Evolutionary conservation across 352 stramenopile genomes (phyloP).

Genomic region (Pythium oligandrum): DNA sequence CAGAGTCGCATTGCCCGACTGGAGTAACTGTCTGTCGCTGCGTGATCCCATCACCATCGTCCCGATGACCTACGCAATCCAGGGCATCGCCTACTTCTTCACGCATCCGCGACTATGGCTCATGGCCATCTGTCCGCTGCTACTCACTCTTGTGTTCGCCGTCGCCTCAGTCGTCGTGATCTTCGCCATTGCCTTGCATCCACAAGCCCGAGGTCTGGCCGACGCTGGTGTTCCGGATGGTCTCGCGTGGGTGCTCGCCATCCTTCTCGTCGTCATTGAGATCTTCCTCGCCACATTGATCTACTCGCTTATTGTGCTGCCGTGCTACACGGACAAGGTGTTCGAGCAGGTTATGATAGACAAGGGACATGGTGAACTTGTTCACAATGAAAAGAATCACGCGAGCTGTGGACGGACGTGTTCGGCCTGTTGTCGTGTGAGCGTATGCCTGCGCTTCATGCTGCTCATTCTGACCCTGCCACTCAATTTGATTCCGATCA

Average conservation of each 20-base stretch:
- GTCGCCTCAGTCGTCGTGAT: conserved; percentile 38
- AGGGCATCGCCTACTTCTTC: conserved; percentile 51
- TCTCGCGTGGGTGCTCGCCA: conserved; percentile 51
- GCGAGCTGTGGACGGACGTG: conserved; percentile 38
- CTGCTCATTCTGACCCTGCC: conserved; percentile 59
- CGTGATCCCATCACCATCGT: no score
- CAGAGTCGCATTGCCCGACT: no score
- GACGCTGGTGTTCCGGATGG: conserved; percentile 26
- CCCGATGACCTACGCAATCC: conserved; percentile 47
- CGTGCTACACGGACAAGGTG: conserved; percentile 56
- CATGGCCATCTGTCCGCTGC: conserved; percentile 43
- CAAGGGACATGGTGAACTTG: conserved; percentile 40
- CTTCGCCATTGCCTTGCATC: conserved; percentile 36
- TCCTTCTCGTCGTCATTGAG: conserved; percentile 60
- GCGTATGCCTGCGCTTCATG: conserved; percentile 35
- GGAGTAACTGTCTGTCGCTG: no score
- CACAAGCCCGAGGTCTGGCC: conserved; percentile 38
- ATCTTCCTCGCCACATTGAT: conserved; percentile 73
- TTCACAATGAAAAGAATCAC: conserved; percentile 41
- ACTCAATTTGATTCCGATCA: conserved; percentile 60
- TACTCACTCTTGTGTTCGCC: conserved; percentile 51
- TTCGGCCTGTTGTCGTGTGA: conserved; percentile 53
- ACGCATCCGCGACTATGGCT: conserved; percentile 57
- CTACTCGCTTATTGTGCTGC: conserved; percentile 50
- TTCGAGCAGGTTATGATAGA: conserved; percentile 54